Evolutionary conservation across 768 basidiomycete genomes (phyloP).

Genomic region (Porphyrellus cyaneotinctus): DNA sequence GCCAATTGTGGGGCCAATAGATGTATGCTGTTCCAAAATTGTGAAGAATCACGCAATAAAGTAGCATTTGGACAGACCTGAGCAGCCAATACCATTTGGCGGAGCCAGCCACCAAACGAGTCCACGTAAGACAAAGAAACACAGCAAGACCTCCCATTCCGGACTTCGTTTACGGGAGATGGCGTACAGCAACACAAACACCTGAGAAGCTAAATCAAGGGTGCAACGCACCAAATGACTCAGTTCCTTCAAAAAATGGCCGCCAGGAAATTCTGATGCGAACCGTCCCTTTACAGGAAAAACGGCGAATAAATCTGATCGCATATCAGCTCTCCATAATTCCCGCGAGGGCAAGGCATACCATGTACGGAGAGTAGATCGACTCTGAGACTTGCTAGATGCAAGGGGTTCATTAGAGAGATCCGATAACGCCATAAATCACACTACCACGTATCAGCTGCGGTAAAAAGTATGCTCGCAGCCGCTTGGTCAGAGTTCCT

Average conservation of each 20-base stretch:
- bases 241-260: conserved; percentile 28
- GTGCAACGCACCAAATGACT: conserved; percentile 19
- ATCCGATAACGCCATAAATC: neutral
- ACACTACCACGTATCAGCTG: conserved; percentile 34
- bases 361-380: conserved; percentile 23
- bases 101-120: conserved; percentile 33
- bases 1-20: conserved; percentile 35
- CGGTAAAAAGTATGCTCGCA: conserved; percentile 40
- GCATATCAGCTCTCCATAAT: neutral
- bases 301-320: conserved; percentile 13
- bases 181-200: conserved; percentile 14
- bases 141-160: conserved; percentile 27
- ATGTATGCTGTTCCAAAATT: conserved; percentile 32
- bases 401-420: conserved; percentile 5
- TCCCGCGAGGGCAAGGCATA: neutral
- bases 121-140: conserved; percentile 29
- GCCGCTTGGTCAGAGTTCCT: conserved; percentile 26
- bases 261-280: conserved; percentile 35
- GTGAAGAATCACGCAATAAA: neutral
- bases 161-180: conserved; percentile 20
- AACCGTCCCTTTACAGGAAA: conserved; percentile 24
- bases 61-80: conserved; percentile 26
- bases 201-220: conserved; percentile 27
- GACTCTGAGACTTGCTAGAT: conserved; percentile 23
- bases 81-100: conserved; percentile 33